These are phyloP conservation scores for Colletotrichum higginsianum DNA, from an alignment of 2,329 filamentous ascomycete genomes.

Conservation along the genomic window DNA sequence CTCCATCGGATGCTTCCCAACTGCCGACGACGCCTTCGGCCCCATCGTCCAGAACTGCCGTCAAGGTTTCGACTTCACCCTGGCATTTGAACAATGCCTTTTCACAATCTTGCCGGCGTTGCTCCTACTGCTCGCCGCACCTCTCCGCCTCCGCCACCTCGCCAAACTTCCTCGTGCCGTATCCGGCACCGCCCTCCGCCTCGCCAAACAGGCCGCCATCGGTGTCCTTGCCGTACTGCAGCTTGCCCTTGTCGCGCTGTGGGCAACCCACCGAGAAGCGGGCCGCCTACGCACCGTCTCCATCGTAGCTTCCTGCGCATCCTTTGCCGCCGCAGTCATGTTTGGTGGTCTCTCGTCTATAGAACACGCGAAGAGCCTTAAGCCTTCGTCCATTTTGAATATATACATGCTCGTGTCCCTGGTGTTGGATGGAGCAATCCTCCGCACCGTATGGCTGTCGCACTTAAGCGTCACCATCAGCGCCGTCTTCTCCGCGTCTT, in stretches of 20 bases:
- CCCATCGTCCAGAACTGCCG: conserved; percentile 44
- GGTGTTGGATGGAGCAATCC: conserved; percentile 52
- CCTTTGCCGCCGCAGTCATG: conserved; percentile 51
- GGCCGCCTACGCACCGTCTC: conserved; percentile 48
- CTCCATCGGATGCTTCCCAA: conserved; percentile 19
- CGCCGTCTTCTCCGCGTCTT: conserved; percentile 53
- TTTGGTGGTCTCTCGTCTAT: conserved; percentile 53
- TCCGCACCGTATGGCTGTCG: conserved; percentile 54
- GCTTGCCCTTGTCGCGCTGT: conserved; percentile 52
- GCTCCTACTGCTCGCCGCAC: conserved; percentile 50
- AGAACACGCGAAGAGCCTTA: conserved; percentile 54
- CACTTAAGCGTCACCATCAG: conserved; percentile 47
- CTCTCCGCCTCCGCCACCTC: conserved; percentile 50
- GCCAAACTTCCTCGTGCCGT: conserved; percentile 47
- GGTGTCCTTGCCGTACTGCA: conserved; percentile 50
- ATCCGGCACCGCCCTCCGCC: conserved; percentile 45
- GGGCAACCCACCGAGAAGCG: conserved; percentile 45
- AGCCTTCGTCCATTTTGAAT: conserved; percentile 53
- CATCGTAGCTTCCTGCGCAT: conserved; percentile 51
- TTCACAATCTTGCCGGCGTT: conserved; percentile 51
- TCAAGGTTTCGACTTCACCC: conserved; percentile 49
- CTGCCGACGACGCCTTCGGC: conserved; percentile 45
- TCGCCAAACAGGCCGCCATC: conserved; percentile 46
- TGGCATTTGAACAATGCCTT: conserved; percentile 50
- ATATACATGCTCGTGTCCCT: conserved; percentile 51